Evolutionary conservation across 2,329 filamentous ascomycete species (phyloP), one percentile per base, ranked within the genome.

Genomic region (Colletotrichum sp.): DNA sequence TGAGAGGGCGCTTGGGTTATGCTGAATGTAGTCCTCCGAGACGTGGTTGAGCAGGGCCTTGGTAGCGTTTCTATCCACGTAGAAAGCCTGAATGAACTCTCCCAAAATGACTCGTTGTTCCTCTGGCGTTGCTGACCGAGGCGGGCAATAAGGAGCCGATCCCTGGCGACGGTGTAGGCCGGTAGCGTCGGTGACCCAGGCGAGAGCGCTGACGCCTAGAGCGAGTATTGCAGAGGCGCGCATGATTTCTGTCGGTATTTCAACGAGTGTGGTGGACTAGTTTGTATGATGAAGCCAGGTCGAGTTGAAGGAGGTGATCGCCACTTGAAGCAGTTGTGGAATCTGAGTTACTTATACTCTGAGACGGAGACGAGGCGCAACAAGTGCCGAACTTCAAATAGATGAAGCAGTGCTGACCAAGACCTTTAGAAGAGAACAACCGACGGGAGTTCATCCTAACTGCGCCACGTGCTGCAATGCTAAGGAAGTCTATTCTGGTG

Each of bases 21-120:
- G 75, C 34, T 77, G 77, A 18, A 77, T 76, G 56, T 77, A 76
- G 34, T 65, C 61, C 14, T 77, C 70, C 32, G 48, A 26, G 4
- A 76, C 38, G 71, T 70, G 65, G 38, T 76, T 72, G 30, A 72
- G 67, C 9, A 74, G 21, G 5, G 74, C 74, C 16, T 71, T 71
- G 4, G 58, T 71, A 4, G 67, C 74, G 48, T 74, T 71, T 9
- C 38, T 34, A 7, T 76, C 67, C 16, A 59, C 48, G 58, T 68
- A 74, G 58, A 74, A 74, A 2, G 43, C 58, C 21, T 59, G n/a
- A 7, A 76, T 59, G 7, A 76, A 76, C 5, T 76, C 71, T 8
- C 26, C 63, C n/a, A 76, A 32, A n/a, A 74, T 71, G 13, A 7
- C 30, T 8, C 69, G 43, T 32, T 74, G 72, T 52, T 74, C 28